Evolutionary conservation across 1,284 basidiomycete species (phyloP), one percentile per base, ranked within the genome.

Genomic region (Cerioporus squamosus): DNA sequence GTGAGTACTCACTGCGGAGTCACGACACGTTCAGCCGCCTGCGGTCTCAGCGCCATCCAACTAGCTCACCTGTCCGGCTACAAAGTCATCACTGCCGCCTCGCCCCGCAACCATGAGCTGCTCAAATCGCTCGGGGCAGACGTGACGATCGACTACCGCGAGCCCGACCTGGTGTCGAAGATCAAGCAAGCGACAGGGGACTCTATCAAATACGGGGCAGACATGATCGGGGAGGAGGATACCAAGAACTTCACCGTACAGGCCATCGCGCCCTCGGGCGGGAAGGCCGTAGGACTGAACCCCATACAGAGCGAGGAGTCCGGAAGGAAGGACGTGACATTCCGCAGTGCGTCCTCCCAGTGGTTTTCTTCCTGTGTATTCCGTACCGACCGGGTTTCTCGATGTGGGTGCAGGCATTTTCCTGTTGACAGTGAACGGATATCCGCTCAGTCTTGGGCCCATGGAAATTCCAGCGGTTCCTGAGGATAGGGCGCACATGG

Each of bases 21-120:
- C 5, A 26, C 8, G 5, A 8, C 26, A 26, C 22, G n/a, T 22
- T 26, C 53, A 66, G 68, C 66, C 24, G 63, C 64, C 20, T 79
- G 81, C 39, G 80, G 81, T 5, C 68, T 76, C 24, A 79, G 73
- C 64, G 77, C 76, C 1, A 67, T 81, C 36, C 78, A 81, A 62
- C 71, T 81, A 29, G 76, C 76, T 29, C 75, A 75, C 55, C 57
- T 76, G 20, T 65, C 74, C 2, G 80, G 80, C 23, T 77, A 76
- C 65, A 72, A 71, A 40, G 74, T 79, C 42, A 69, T 76, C 51
- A 72, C 79, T 5, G 76, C 77, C 9, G 71, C 76, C 18, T 79
- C 77, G 3, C 72, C 76, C 2, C 71, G 70, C 39, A 78, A 79
- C 62, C 72, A 68, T 47, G 75, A 72, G 6, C 69, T 78, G 18